Percentiles rank a stretch among this genome's conserved stretches.
These are phyloP conservation scores for Peziza echinospora DNA, from an alignment of 495 filamentous ascomycete genomes.

Conservation along the genomic window DNA sequence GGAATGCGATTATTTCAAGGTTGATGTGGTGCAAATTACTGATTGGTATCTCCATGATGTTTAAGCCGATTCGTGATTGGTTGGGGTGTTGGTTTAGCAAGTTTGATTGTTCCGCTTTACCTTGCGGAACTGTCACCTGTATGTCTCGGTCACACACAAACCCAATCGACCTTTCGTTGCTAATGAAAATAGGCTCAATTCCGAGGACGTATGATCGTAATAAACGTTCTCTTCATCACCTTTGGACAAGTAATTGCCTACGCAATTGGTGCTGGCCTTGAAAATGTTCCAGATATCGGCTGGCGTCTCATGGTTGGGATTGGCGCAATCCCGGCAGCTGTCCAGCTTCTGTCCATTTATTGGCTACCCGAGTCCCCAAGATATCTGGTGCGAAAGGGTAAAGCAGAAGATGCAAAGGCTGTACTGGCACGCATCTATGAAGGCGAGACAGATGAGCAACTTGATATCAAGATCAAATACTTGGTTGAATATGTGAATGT, in stretches of 20 bases:
- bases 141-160: too few species aligned
- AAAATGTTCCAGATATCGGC: constrained; percentile 21
- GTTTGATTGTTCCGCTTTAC: constrained; percentile 61
- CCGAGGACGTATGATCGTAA: constrained; percentile 32
- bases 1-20: too few species aligned
- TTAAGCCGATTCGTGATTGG: too few species aligned
- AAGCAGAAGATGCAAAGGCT: constrained; percentile 24
- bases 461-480: constrained; percentile 21
- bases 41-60: too few species aligned
- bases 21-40: too few species aligned
- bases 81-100: constrained; percentile 54
- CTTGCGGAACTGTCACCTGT: constrained; percentile 52
- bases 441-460: constrained; percentile 23
- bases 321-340: constrained; percentile 18
- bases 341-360: constrained; percentile 28
- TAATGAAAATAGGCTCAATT: constrained; percentile 28
- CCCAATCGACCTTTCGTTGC: too few species aligned
- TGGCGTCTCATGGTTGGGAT: constrained; percentile 2
- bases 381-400: constrained; percentile 27
- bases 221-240: constrained; percentile 35
- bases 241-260: constrained; percentile 31
- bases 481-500: too few species aligned
- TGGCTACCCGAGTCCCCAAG: constrained; percentile 36
- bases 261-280: constrained; percentile 31
- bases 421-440: constrained; percentile 29